Percentiles rank a stretch among this genome's conserved stretches.
These are phyloP conservation scores for Alternaria consortialis DNA, from an alignment of 2,329 filamentous ascomycete genomes.

Conservation along the genomic window DNA sequence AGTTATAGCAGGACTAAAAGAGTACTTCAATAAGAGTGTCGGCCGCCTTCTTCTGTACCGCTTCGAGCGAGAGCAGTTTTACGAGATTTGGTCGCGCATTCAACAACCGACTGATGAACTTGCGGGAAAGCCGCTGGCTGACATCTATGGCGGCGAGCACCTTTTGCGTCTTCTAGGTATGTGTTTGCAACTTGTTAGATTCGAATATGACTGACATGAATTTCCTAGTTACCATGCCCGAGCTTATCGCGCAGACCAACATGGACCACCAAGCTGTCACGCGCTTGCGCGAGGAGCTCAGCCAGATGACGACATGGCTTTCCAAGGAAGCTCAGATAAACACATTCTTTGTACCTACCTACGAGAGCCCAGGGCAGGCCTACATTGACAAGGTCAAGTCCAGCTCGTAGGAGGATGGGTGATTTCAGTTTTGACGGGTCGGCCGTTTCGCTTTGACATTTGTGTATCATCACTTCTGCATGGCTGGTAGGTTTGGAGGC, in stretches of 20 bases:
- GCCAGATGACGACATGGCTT: constrained; percentile 87
- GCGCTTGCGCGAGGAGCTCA: constrained; percentile 86
- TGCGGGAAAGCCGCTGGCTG: constrained; percentile 74
- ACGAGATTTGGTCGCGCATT: constrained; percentile 77
- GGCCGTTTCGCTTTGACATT: constrained; percentile 1
- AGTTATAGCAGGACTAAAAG: constrained; percentile 82
- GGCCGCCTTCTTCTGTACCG: constrained; percentile 91
- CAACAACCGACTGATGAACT: constrained; percentile 67
- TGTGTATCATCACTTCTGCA: constrained; percentile 26
- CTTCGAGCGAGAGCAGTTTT: constrained; percentile 90
- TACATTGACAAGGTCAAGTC: constrained; percentile 73
- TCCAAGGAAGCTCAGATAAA: constrained; percentile 71
- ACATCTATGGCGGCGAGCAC: constrained; percentile 94
- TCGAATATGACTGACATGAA: not conserved
- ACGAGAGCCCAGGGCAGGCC: constrained; percentile 75
- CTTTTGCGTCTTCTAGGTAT: constrained; percentile 86
- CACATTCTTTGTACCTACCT: constrained; percentile 79
- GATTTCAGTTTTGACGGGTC: not conserved
- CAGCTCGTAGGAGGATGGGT: constrained; percentile 28
- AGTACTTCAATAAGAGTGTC: constrained; percentile 93
- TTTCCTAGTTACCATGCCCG: constrained; percentile 80
- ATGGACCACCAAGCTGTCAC: constrained; percentile 94
- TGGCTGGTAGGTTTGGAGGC: constrained; percentile 13
- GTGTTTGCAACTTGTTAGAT: constrained; percentile 33
- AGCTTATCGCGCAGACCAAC: constrained; percentile 95